These are phyloP conservation scores for Ceratorhiza oryzae-sativae DNA, from an alignment of 1,284 basidiomycete species.

Conservation along the genomic window DNA sequence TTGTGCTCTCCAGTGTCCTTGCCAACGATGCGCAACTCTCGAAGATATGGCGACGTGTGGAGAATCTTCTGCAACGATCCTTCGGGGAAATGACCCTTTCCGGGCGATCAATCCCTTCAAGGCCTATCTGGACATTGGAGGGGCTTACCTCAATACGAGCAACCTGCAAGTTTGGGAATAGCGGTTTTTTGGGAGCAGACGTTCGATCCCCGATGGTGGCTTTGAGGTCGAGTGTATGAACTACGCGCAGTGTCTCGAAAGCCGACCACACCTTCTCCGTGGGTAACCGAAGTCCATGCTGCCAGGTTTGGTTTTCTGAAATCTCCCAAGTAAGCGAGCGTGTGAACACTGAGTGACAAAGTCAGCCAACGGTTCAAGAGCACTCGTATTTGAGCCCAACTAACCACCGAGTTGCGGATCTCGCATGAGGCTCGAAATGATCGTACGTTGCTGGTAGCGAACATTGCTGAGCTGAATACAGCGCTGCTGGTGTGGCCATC, in stretches of 20 bases:
- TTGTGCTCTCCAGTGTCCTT: slow-evolving; percentile 4
- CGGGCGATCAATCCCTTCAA: not conserved
- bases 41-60: slow-evolving; percentile 14
- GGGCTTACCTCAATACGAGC: slow-evolving; percentile 5
- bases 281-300: not conserved
- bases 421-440: not conserved
- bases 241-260: not conserved
- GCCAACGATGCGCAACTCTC: slow-evolving; percentile 9
- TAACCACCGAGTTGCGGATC: not conserved
- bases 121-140: not conserved
- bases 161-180: slow-evolving; percentile 10
- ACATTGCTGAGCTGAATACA: slow-evolving; percentile 23
- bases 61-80: slow-evolving; percentile 3
- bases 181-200: not conserved
- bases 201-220: not conserved
- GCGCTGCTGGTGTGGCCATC: not conserved
- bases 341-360: not conserved
- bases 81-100: not conserved
- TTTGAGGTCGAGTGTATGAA: slow-evolving; percentile 13
- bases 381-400: not conserved
- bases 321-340: slow-evolving; percentile 18
- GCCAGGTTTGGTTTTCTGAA: slow-evolving; percentile 15
- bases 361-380: not conserved
- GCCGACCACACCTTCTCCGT: not conserved
- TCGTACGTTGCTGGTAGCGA: slow-evolving; percentile 5